A percentile compares a stretch with the other conserved stretches of the same genome.
Evolutionary conservation across 2,329 filamentous ascomycete species (phyloP).

Genomic region (Exophiala bonariae): DNA sequence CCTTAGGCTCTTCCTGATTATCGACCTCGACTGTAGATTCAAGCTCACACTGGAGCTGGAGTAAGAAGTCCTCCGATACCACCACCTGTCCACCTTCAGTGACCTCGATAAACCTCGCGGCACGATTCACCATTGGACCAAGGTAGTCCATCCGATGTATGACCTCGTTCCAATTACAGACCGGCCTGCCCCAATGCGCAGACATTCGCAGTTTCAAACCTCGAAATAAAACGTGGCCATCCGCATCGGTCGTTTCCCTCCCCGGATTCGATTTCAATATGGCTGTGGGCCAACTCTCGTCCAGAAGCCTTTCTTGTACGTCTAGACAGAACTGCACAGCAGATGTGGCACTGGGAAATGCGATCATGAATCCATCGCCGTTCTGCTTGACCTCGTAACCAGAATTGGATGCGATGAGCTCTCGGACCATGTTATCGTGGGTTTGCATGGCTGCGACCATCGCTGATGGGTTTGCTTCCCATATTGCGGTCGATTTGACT

Average conservation of each 20-base stretch:
- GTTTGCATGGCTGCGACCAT: constrained; percentile 25
- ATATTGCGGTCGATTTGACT: constrained; percentile 27
- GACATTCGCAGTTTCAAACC: constrained; percentile 25
- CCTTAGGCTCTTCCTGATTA: too few species aligned
- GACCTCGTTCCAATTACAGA: constrained; percentile 26
- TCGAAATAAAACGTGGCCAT: constrained; percentile 21
- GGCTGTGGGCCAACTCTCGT: constrained; percentile 21
- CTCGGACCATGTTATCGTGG: constrained; percentile 24
- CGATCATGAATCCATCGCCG: constrained; percentile 29
- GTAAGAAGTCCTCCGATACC: constrained; percentile 23
- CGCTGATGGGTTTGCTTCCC: constrained; percentile 22
- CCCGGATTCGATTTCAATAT: constrained; percentile 21
- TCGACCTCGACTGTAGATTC: too few species aligned
- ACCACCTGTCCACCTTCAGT: constrained; percentile 26
- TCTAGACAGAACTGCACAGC: constrained; percentile 27
- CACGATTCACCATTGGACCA: constrained; percentile 26
- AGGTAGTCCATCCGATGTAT: constrained; percentile 27
- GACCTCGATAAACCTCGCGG: constrained; percentile 25
- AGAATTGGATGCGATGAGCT: constrained; percentile 14
- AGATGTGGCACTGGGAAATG: constrained; percentile 19
- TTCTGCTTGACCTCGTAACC: constrained; percentile 30
- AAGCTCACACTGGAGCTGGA: constrained; percentile 17
- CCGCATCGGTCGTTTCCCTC: constrained; percentile 16
- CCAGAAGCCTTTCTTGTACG: constrained; percentile 23
- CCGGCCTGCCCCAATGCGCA: constrained; percentile 25